These are phyloP conservation scores for Coprinopsis cinerea DNA, from an alignment of 768 basidiomycete species.

Conservation along the genomic window DNA sequence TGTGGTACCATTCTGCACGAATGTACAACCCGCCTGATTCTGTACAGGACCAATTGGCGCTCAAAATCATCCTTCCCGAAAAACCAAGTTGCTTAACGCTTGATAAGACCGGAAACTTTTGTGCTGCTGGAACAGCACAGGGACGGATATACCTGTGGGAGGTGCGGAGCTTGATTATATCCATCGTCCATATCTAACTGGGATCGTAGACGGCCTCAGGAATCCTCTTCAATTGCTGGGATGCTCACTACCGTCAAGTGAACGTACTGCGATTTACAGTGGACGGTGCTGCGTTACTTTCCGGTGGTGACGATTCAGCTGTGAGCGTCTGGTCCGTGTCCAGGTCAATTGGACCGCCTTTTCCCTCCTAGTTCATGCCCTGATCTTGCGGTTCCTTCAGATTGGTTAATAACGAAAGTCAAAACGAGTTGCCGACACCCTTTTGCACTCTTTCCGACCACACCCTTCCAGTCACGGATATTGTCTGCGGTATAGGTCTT, in stretches of 20 bases:
- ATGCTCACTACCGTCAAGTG: constrained; percentile 91
- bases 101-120: constrained; percentile 67
- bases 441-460: constrained; percentile 85
- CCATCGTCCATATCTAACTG: not conserved
- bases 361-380: constrained; percentile 9
- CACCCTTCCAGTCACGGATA: constrained; percentile 82
- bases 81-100: constrained; percentile 76
- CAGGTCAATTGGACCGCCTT: constrained; percentile 50
- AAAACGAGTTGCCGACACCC: constrained; percentile 70
- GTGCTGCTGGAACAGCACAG: constrained; percentile 82
- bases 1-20: constrained; percentile 12
- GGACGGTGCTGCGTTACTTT: constrained; percentile 75
- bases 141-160: constrained; percentile 97
- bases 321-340: constrained; percentile 86
- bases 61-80: constrained; percentile 87
- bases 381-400: constrained; percentile 32
- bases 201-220: constrained; percentile 83
- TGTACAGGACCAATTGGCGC: constrained; percentile 78
- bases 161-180: constrained; percentile 42
- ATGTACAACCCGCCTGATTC: constrained; percentile 9
- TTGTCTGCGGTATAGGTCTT: constrained; percentile 71
- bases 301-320: constrained; percentile 87
- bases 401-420: constrained; percentile 68
- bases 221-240: constrained; percentile 86
- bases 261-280: constrained; percentile 77